Base-by-base conservation (phyloP, 2,329 filamentous ascomycete genomes). In the Beauveria pseudobassiana region DNA sequence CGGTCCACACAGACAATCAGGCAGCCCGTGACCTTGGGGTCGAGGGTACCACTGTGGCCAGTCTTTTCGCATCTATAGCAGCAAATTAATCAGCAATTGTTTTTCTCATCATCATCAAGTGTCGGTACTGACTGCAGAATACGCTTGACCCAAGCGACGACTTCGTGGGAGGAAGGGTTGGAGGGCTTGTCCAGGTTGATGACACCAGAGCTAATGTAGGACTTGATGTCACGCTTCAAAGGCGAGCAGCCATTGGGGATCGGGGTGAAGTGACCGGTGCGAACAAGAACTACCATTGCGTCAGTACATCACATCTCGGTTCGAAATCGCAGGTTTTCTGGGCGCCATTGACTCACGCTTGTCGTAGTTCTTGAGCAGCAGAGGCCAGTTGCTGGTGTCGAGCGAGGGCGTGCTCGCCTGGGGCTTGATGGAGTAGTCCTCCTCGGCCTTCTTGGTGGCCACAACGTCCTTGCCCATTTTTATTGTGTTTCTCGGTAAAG, bases 91-190 rank as follows among this genome's bases (percentile, higher is more conserved):
- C 56, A 50, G 45, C 34, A 12, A 51, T 45, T 57, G 18, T 24
- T 63, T 57, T 43, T 26, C 28, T 38, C 38, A 26, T n/a, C 7
- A 38, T 12, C 9, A 50, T 48, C 24, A 20, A 1, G 28, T 9
- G 24, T 52, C 49, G 61, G 59, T 56, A 72, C 78, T 66, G 85
- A 92, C 89, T 89, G 88, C 62, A 99, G 83, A 71, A 98, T 98
- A 70, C 93, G 88, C 88, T 99, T 99, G 70, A 98, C 90, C 95
- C 95, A 99, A 68, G 95, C 93, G 73, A 99, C 95, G 67, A 99
- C 95, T 82, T 99, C 95, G 84, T 99, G 95, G 72, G 89, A 95
- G 68, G 93, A 97, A 60, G 93, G 93, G 81, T 99, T 99, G 59
- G 93, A 96, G 62, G 93, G 95, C 82, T 78, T 78, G 67, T 78